Percentiles rank a stretch among this genome's conserved stretches.
phyloP scores from a whole-genome alignment of 306 rosid genomes.

The Crotalaria pallida region DNA sequence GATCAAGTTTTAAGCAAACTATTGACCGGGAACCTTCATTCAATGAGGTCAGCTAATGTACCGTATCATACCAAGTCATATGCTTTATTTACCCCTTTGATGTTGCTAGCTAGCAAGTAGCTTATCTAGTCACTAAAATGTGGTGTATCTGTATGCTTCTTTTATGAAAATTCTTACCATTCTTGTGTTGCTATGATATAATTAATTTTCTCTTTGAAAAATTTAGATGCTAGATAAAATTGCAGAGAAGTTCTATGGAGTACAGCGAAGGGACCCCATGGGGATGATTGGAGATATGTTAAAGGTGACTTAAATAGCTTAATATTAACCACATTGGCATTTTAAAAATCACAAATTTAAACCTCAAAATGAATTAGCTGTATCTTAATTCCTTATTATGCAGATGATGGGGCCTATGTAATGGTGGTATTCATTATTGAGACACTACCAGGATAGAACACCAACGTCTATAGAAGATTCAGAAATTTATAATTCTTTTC shows the following conservation, averaged over 20 bases:
- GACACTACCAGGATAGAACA: background rate
- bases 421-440: slow-evolving; percentile 10
- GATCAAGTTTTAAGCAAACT: slow-evolving; percentile 54
- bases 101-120: background rate
- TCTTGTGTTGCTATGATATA: background rate
- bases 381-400: slow-evolving; percentile 27
- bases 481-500: background rate
- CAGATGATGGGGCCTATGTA: slow-evolving; percentile 80
- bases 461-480: slow-evolving; percentile 10
- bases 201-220: slow-evolving; percentile 16
- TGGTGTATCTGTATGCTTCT: background rate
- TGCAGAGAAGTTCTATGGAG: slow-evolving; percentile 80
- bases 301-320: slow-evolving; percentile 47
- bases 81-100: background rate
- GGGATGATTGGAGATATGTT: slow-evolving; percentile 95
- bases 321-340: background rate
- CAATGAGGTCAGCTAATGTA: slow-evolving; percentile 56
- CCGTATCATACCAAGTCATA: background rate
- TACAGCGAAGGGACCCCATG: slow-evolving; percentile 75
- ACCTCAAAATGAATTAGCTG: background rate
- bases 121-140: background rate
- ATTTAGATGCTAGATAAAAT: slow-evolving; percentile 82
- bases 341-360: background rate
- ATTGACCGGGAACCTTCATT: slow-evolving; percentile 78
- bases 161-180: background rate